These are phyloP conservation scores for Arbutus unedo DNA, from an alignment of 148 eudicot species.

Conservation along the genomic window DNA sequence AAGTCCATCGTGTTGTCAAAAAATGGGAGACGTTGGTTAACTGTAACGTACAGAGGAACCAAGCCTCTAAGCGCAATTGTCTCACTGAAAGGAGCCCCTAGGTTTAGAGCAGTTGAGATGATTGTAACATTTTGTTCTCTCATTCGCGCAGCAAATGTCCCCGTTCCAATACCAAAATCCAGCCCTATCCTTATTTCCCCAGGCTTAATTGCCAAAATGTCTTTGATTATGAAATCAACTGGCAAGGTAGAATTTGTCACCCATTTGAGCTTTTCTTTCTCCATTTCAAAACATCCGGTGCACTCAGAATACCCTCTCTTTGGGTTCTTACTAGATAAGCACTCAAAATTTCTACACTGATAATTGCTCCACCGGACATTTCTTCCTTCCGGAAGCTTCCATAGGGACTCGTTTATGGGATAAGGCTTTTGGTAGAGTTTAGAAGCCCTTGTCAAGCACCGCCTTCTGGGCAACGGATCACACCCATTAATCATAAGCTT, in stretches of 20 bases:
- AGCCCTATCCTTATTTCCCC: constrained; percentile 88
- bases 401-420: constrained; percentile 81
- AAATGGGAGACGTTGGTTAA: constrained; percentile 86
- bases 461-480: constrained; percentile 89
- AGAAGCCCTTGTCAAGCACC: constrained; percentile 90
- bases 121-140: constrained; percentile 73
- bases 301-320: constrained; percentile 74
- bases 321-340: constrained; percentile 78
- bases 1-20: constrained; percentile 90
- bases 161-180: constrained; percentile 86
- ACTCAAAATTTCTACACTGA: constrained; percentile 66
- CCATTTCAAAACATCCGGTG: constrained; percentile 83
- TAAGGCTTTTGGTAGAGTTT: constrained; percentile 73
- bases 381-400: constrained; percentile 75
- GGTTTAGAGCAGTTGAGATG: constrained; percentile 77
- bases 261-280: constrained; percentile 85
- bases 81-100: constrained; percentile 95
- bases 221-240: constrained; percentile 55
- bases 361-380: constrained; percentile 90
- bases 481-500: constrained; percentile 90
- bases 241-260: constrained; percentile 45
- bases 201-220: constrained; percentile 67
- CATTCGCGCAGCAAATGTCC: constrained; percentile 92
- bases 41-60: constrained; percentile 64
- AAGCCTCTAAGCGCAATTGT: constrained; percentile 87